Conservation (phyloP, 805 yeast genomes). For the Saccharomyces eubayanus region DNA sequence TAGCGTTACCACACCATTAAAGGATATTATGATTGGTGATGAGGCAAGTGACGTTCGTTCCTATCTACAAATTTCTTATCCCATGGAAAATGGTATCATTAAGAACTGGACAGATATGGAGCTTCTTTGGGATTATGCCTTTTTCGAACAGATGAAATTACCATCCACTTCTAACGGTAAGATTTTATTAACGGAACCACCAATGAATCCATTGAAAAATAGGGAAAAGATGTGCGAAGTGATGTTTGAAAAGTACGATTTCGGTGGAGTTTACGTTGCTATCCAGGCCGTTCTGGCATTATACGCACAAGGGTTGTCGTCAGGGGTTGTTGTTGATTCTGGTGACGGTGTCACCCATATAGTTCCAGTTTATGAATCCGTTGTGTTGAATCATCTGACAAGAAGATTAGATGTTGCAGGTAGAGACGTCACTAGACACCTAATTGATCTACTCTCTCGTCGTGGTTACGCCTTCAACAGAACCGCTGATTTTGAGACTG, state of each 20-base stretch:
- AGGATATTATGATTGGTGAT: slow-evolving; percentile 95
- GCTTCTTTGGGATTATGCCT: slow-evolving; percentile 95
- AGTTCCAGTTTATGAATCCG: slow-evolving; percentile 96
- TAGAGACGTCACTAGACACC: slow-evolving; percentile 93
- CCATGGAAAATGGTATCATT: slow-evolving; percentile 98
- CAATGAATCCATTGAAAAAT: slow-evolving; percentile 90
- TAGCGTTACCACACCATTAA: slow-evolving; percentile 52
- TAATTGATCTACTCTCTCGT: slow-evolving; percentile 82
- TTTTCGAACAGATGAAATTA: slow-evolving; percentile 79
- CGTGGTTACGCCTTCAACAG: slow-evolving; percentile 97
- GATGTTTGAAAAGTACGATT: slow-evolving; percentile 87
- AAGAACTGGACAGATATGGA: slow-evolving; percentile 99
- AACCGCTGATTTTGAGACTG: slow-evolving; percentile 98
- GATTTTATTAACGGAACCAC: slow-evolving; percentile 90
- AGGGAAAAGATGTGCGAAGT: slow-evolving; percentile 89
- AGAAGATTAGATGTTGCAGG: slow-evolving; percentile 95
- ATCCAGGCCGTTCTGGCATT: slow-evolving; percentile 97
- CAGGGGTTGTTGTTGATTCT: slow-evolving; percentile 97
- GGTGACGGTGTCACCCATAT: slow-evolving; percentile 83
- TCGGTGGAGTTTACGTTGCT: slow-evolving; percentile 91
- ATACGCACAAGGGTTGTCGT: slow-evolving; percentile 92
- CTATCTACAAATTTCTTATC: slow-evolving; percentile 85
- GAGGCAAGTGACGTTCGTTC: slow-evolving; percentile 91
- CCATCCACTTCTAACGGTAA: slow-evolving; percentile 70
- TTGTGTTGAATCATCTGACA: slow-evolving; percentile 89